Percentiles rank a stretch among this genome's conserved stretches.
phyloP scores from a whole-genome alignment of 2,329 filamentous ascomycete species.

The Incumbomyces delicatus region DNA sequence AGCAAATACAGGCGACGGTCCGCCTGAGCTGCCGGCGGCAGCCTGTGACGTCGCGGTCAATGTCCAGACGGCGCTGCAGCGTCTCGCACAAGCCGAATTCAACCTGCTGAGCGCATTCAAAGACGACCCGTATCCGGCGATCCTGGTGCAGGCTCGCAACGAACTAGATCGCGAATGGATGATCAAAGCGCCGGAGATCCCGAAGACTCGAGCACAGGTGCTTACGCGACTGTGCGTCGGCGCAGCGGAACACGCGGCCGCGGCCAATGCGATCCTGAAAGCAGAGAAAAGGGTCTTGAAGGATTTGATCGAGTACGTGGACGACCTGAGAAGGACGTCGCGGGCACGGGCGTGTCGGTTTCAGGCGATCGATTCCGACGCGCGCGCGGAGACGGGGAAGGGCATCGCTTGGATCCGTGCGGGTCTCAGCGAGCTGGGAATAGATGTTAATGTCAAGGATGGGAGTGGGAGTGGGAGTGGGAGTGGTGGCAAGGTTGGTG shows the following conservation, averaged over 20 bases:
- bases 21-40: constrained; percentile 15
- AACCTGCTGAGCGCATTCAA: constrained; percentile 85
- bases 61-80: constrained; percentile 34
- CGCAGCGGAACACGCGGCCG: constrained; percentile 75
- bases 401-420: constrained; percentile 80
- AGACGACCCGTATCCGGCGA: constrained; percentile 83
- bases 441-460: constrained; percentile 18
- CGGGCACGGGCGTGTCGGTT: constrained; percentile 82
- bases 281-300: constrained; percentile 48
- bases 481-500: constrained; percentile 11
- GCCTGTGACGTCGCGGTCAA: constrained; percentile 36
- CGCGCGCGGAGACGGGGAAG: constrained; percentile 68
- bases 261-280: constrained; percentile 49
- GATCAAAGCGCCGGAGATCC: constrained; percentile 79
- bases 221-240: constrained; percentile 82
- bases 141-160: constrained; percentile 72
- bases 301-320: constrained; percentile 60
- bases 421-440: constrained; percentile 48
- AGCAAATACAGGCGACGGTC: constrained; percentile 40
- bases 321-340: constrained; percentile 63
- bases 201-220: constrained; percentile 77
- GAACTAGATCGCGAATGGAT: constrained; percentile 88
- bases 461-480: too few species aligned
- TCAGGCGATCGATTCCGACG: constrained; percentile 79
- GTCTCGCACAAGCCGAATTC: constrained; percentile 71